These are phyloP conservation scores for Pleurotus tuoliensis DNA, from an alignment of 768 basidiomycete species.

Conservation along the genomic window DNA sequence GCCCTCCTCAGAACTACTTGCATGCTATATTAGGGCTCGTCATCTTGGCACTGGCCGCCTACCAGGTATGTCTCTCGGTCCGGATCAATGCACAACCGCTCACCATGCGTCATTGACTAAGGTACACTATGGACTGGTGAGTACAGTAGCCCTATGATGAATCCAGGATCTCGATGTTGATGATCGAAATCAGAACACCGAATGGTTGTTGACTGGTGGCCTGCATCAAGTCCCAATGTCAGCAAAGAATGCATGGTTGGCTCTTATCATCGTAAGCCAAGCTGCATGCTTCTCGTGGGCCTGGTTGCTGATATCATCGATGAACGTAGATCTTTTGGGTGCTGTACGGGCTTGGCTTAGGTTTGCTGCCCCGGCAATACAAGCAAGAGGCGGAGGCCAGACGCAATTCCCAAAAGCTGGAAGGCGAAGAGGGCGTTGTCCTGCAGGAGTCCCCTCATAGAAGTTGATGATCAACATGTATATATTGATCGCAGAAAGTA, in stretches of 20 bases:
- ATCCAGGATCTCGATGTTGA: not conserved
- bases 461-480: not conserved
- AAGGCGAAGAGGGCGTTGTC: not conserved
- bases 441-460: not conserved
- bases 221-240: slow-evolving; percentile 31
- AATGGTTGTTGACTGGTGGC: slow-evolving; percentile 36
- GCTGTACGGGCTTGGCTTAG: slow-evolving; percentile 38
- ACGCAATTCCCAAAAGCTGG: not conserved
- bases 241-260: slow-evolving; percentile 45
- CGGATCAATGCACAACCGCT: not conserved
- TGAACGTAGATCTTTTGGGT: slow-evolving; percentile 41
- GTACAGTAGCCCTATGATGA: not conserved
- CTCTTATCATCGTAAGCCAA: slow-evolving; percentile 34
- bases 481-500: no score
- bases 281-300: not conserved
- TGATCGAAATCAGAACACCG: slow-evolving; percentile 24
- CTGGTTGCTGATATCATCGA: not conserved
- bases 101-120: slow-evolving; percentile 13
- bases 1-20: slow-evolving; percentile 51
- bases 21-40: slow-evolving; percentile 51
- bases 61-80: slow-evolving; percentile 31
- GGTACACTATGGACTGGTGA: slow-evolving; percentile 43
- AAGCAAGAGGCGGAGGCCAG: slow-evolving; percentile 30
- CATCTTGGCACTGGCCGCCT: slow-evolving; percentile 51
- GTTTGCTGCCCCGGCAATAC: slow-evolving; percentile 42